Base-by-base conservation (phyloP, 352 stramenopile genomes). In the Detonula confervacea region DNA sequence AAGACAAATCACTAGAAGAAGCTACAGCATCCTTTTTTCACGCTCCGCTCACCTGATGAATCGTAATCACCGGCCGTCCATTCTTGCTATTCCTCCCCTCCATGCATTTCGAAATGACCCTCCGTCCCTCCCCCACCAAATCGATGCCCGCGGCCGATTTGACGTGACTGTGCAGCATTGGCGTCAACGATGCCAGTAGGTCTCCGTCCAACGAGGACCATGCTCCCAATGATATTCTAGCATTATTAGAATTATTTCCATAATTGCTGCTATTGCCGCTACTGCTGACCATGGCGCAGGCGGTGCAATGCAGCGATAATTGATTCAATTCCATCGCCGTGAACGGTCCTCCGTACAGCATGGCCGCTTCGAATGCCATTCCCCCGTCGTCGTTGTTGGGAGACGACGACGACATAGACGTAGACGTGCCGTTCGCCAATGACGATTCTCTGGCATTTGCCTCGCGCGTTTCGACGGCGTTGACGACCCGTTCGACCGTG, bases 131-230 rank as follows among this genome's bases (percentile, higher is more conserved):
- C 14, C 55, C 57, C 12, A 94, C 65, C 27, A 93, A 63, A 81
- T 94, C 66, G 22, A 93, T 73, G 22, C 35, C 60, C 11, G 69
- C 42, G 18, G 86, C 86, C 11, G 62, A 55, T 30, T 49, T 62
- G 7, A 93, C 83, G 69, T 93, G 89, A 22, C 65, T 47, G 55
- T 89, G 84, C 18, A 94, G 71, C 61, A 88, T 70, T 14, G 66
- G 37, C 0, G 83, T 75, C 20, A 94, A 63, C 22, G 78, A 54
- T 8, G 69, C 44, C 39, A 92, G 62, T 16, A 72, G 37, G 68
- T 91, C 87, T 12, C 39, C 73, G 74, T 93, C 86, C 0, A 92
- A 76, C 55, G 57, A 62, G 4, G 73, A 65, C 81, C 77, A 88
- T 39, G 20, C 29, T 29, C 35, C 29, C 16, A 51, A 39, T 25